Conservation (phyloP, 225 moss, liverwort and hornwort genomes). For the Ulota crispa region DNA sequence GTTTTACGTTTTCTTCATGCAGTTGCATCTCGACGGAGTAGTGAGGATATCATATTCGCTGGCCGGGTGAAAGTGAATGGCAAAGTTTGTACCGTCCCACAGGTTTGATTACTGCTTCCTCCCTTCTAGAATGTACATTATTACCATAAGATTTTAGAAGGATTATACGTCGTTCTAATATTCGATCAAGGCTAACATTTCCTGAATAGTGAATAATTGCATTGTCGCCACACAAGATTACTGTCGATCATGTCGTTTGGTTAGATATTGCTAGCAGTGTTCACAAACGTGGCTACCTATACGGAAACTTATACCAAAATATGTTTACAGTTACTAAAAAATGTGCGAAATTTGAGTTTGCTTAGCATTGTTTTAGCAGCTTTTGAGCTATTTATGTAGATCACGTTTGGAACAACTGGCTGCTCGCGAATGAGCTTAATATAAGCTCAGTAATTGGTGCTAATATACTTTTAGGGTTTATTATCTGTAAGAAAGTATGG, state of each 20-base stretch:
- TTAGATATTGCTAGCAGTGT: neutral
- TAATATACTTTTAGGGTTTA: neutral
- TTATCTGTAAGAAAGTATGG: neutral
- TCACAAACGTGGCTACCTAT: too few relatives aligned
- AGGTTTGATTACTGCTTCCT: constrained; percentile 47
- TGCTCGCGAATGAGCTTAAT: neutral
- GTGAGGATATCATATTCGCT: constrained; percentile 90
- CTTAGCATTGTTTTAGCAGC: too few relatives aligned
- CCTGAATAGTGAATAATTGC: neutral
- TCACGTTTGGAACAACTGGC: too few relatives aligned
- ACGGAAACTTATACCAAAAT: too few relatives aligned
- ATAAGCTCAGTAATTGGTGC: constrained; percentile 1
- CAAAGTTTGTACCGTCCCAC: constrained; percentile 84
- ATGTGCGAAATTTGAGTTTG: too few relatives aligned
- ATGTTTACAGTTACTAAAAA: too few relatives aligned
- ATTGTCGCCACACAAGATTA: neutral
- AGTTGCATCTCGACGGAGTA: constrained; percentile 95
- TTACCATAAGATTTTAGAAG: neutral
- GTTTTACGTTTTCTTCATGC: constrained; percentile 13
- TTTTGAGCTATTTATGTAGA: too few relatives aligned
- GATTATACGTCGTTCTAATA: neutral
- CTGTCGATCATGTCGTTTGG: neutral
- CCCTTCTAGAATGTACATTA: neutral
- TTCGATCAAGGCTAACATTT: neutral
- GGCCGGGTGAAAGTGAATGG: constrained; percentile 97